Evolutionary conservation across 75 land plant genomes (phyloP), one percentile per base, ranked within the genome.

Genomic region (Gnetum montanum): DNA sequence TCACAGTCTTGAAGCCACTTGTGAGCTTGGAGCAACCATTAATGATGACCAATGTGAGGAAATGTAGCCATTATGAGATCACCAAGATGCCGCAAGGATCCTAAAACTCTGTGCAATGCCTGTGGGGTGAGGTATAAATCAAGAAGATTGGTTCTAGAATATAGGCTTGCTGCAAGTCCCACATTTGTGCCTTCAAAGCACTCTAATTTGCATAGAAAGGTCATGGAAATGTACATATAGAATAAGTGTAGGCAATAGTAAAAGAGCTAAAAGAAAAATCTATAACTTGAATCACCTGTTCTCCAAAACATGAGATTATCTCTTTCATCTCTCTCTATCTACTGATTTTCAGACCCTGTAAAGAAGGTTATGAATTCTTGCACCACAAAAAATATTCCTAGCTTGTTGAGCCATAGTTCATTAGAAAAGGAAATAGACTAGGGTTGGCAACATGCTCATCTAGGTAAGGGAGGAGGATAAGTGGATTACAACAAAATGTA

Each of bases 151-250:
- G 84, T 90, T 53, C 96, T 90, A 15, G 98, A 93, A 67, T 93
- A 93, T 69, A 72, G 98, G 25, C 98, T 96, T 61, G 96, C 98
- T 1, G 83, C 93, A n/a, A 89, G 96, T 65, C 98, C 98, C 33
- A 79, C 86, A 8, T 93, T 90, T 49, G 64, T 85, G 19, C 56
- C 72, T 23, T 57, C 86, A 7, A 79, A 82, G 71, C 98, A 94
- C 54, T 94, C 98, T 5, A 90, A 94, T 59, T 94, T 96, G 0
- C 96, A 94, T 64, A 59, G 96, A 30, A 89, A 90, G 59, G 86
- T 94, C 47, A 40, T 94, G 15, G 98, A 94, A 71, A 88, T 94
- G 54, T 68, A 91, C 11, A 59, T 91, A 18, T 86, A 85, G 71
- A 81, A 78, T 60, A 85, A 79, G 57, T 79, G 70, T 6, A 44